Conservation (phyloP, 352 stramenopile species). For the Pseudoperonospora humuli region DNA sequence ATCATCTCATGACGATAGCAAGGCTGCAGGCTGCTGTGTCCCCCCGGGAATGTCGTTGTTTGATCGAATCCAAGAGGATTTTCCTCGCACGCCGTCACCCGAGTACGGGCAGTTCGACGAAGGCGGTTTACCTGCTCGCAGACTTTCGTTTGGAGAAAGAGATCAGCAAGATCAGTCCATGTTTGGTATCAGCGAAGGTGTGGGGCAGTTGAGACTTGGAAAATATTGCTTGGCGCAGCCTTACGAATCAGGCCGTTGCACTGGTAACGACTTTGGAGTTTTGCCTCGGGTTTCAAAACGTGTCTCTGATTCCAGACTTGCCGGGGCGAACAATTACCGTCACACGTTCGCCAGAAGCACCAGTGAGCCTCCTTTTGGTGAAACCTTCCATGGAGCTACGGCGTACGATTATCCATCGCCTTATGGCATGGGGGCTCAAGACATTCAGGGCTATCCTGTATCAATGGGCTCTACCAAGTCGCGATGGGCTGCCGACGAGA, state of each 20-base stretch:
- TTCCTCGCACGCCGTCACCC: slow-evolving; percentile 57
- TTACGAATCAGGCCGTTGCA: slow-evolving; percentile 10
- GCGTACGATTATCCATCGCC: slow-evolving; percentile 18
- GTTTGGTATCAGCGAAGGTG: slow-evolving; percentile 22
- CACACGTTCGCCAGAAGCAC: slow-evolving; percentile 18
- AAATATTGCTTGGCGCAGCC: slow-evolving; percentile 15
- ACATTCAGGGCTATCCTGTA: slow-evolving; percentile 13
- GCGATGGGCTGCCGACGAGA: slow-evolving; percentile 17
- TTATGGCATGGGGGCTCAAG: slow-evolving; percentile 13
- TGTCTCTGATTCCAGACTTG: slow-evolving; percentile 3
- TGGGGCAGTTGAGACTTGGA: slow-evolving; percentile 24
- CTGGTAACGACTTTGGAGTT: slow-evolving; percentile 10
- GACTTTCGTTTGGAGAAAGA: slow-evolving; percentile 14
- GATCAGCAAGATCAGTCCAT: slow-evolving; percentile 10
- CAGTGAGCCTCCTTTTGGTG: slow-evolving; percentile 24
- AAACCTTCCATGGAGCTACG: slow-evolving; percentile 19
- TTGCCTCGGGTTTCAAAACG: slow-evolving; percentile 14
- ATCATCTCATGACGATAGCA: slow-evolving; percentile 12
- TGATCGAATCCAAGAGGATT: slow-evolving; percentile 76
- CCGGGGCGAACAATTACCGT: slow-evolving; percentile 12
- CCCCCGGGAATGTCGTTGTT: slow-evolving; percentile 50
- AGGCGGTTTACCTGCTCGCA: slow-evolving; percentile 4
- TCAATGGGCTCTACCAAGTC: slow-evolving; percentile 19
- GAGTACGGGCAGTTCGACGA: slow-evolving; percentile 40
- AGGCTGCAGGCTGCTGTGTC: slow-evolving; percentile 12